Evolutionary conservation across 2,329 filamentous ascomycete genomes (phyloP), one percentile per base, ranked within the genome.

Genomic region (Ascochyta rabiei): DNA sequence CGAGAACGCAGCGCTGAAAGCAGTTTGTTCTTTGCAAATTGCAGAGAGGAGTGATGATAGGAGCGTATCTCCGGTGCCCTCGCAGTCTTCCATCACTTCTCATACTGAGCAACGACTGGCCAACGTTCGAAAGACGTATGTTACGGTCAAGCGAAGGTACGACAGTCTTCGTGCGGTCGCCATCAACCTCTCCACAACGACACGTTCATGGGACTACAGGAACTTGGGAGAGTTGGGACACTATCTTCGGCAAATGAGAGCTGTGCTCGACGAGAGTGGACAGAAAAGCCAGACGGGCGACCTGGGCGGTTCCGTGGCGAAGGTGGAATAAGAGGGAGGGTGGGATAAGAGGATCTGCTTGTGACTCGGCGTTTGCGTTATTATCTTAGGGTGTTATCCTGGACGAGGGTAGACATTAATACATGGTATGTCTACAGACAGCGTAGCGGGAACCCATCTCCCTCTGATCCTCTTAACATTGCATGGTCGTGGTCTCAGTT

Each of bases 181-280:
- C 0, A 51, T 21, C 1, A 49, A 70, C 0, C 16, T 71, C 1
- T 18, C 35, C 0, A 48, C 10, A 1, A 43, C 41, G 8, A 67
- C 68, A 0, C 30, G 45, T 0, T 50, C 55, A 0, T 65, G 67
- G 63, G 60, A 66, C 13, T 23, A 65, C 0, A 44, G 16, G 10
- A 49, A 35, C 10, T 68, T 68, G n/a, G 70, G 70, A 0, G 61
- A 69, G 4, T 67, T 72, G 42, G 70, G 70, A 2, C 18, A 6
- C 15, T 48, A 60, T 31, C 9, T 71, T 10, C 58, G 40, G 34
- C 47, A 56, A 34, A 10, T 71, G 42, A 61, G 33, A 34, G 26
- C 1, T 19, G 51, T 16, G 2, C 6, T 72, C n/a, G 53, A 64
- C 2, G 59, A 57, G 2, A 53, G 58, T 10, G 19, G 41, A 12